These are phyloP conservation scores for Ordospora colligata DNA, from an alignment of 371 early-diverging fungal species.

Conservation along the genomic window DNA sequence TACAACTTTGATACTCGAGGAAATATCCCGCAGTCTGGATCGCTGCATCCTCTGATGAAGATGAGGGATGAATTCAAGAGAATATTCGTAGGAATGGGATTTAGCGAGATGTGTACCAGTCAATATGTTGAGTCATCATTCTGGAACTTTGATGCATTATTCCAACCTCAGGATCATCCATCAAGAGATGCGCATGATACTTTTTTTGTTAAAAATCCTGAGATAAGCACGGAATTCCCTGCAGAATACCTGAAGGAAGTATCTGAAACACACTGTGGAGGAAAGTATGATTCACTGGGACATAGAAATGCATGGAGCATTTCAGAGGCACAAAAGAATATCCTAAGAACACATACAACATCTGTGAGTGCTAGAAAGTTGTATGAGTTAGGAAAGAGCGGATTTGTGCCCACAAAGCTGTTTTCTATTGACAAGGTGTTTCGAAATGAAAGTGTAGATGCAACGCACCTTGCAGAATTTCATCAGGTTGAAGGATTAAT, in stretches of 20 bases:
- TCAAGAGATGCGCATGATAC: slow-evolving; percentile 97
- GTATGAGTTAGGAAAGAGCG: slow-evolving; percentile 74
- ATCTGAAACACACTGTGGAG: slow-evolving; percentile 77
- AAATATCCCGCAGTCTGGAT: slow-evolving; percentile 72
- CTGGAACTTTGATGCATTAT: slow-evolving; percentile 99
- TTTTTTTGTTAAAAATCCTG: slow-evolving; percentile 74
- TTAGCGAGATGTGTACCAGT: slow-evolving; percentile 96
- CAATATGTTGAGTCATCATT: slow-evolving; percentile 93
- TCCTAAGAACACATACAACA: slow-evolving; percentile 97
- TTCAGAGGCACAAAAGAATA: slow-evolving; percentile 81
- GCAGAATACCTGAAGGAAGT: slow-evolving; percentile 78
- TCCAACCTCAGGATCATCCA: slow-evolving; percentile 98
- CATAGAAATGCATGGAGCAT: slow-evolving; percentile 80
- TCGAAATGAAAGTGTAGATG: slow-evolving; percentile 94
- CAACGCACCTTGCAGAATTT: slow-evolving; percentile 99
- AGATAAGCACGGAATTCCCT: slow-evolving; percentile 67
- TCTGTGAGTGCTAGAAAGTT: slow-evolving; percentile 84
- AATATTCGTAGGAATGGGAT: slow-evolving; percentile 95
- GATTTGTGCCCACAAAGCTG: slow-evolving; percentile 75
- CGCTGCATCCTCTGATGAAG: slow-evolving; percentile 94
- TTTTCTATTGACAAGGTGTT: slow-evolving; percentile 99
- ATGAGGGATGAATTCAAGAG: slow-evolving; percentile 94
- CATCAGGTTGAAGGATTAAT: slow-evolving; percentile 98
- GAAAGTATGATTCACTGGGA: slow-evolving; percentile 91
- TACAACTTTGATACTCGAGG: slow-evolving; percentile 92